A percentile compares a stretch with the other conserved stretches of the same genome.
Conservation (phyloP, 1,139 yeast genomes). For the Hemisphaericaspora subhashii region DNA sequence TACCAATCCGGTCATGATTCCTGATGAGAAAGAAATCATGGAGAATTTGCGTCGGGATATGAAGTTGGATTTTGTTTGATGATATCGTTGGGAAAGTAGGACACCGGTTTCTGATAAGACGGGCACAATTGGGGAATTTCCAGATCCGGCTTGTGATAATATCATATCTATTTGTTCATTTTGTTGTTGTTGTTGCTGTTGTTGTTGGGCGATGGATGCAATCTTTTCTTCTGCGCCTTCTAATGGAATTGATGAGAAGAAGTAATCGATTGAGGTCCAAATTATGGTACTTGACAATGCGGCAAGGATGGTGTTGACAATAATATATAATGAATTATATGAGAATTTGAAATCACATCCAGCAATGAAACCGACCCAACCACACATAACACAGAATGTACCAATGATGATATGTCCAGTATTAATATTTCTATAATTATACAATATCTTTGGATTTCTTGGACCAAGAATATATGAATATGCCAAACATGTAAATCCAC, state of each 20-base stretch:
- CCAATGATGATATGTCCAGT: slow-evolving; percentile 53
- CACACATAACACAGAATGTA: slow-evolving; percentile 40
- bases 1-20: slow-evolving; percentile 45
- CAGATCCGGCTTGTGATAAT: slow-evolving; percentile 1
- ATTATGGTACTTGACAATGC: slow-evolving; percentile 37
- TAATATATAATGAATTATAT: slow-evolving; percentile 31
- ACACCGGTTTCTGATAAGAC: slow-evolving; percentile 22
- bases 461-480: slow-evolving; percentile 62
- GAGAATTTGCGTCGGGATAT: slow-evolving; percentile 33
- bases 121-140: slow-evolving; percentile 1
- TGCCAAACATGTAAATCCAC: slow-evolving; percentile 60
- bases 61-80: slow-evolving; percentile 21
- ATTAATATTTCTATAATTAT: slow-evolving; percentile 39
- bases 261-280: slow-evolving; percentile 43
- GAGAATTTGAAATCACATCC: slow-evolving; percentile 48
- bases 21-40: slow-evolving; percentile 43
- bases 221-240: slow-evolving; percentile 19
- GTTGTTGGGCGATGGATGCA: not conserved
- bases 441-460: slow-evolving; percentile 40
- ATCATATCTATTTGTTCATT: slow-evolving; percentile 1
- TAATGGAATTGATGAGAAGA: slow-evolving; percentile 39
- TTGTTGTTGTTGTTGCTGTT: not conserved
- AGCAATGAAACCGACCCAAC: slow-evolving; percentile 48
- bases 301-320: slow-evolving; percentile 37
- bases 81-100: slow-evolving; percentile 20